Base-by-base conservation (phyloP, 2,329 filamentous ascomycete genomes). In the Neocucurbitaria cava region DNA sequence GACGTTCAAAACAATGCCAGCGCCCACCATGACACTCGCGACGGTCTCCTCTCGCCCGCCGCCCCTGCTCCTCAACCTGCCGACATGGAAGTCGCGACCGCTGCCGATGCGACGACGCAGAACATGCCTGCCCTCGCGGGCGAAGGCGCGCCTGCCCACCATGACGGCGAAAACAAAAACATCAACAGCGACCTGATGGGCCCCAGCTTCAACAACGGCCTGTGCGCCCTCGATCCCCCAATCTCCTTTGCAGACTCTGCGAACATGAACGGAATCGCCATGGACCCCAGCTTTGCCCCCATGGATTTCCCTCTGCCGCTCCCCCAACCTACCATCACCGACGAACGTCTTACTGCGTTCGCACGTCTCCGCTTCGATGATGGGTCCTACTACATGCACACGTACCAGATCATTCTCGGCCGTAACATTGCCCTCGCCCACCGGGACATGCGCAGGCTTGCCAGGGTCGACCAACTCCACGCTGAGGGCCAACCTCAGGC, bases 321-420 rank as follows among this genome's bases (percentile, higher is more conserved):
- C 30, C 23, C 50, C 35, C 49, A 56, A 47, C 58, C 54, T 30
- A 41, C 53, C 18, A 49, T 55, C 23, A 62, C 57, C 53, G 61
- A 74, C 47, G 68, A 74, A 56, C 70, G 70, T 46, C 83, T 86
- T 56, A 81, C 83, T 59, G 86, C 85, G 30, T 88, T 85, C 72
- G 86, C 86, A 36, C 86, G 87, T 68, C 78, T 93, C 56, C 85
- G 87, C 65, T 92, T 93, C 70, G 82, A 84, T 62, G 90, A 93
- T 78, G 89, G 89, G 69, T 84, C 87, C 51, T 92, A 90, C 72
- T 89, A 90, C 75, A 89, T 93, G 86, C 91, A 87, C 46, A 91
- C 89, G 1, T 88, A 88, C 64, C 82, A 85, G 47, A 83, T 92
- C 63, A 84, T 90, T 52, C 85, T 93, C 24, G 89, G 89, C 49